Percentiles rank a stretch among this genome's conserved stretches.
Conservation (phyloP, 1,284 basidiomycete genomes). For the Mycosarcoma maydis region DNA sequence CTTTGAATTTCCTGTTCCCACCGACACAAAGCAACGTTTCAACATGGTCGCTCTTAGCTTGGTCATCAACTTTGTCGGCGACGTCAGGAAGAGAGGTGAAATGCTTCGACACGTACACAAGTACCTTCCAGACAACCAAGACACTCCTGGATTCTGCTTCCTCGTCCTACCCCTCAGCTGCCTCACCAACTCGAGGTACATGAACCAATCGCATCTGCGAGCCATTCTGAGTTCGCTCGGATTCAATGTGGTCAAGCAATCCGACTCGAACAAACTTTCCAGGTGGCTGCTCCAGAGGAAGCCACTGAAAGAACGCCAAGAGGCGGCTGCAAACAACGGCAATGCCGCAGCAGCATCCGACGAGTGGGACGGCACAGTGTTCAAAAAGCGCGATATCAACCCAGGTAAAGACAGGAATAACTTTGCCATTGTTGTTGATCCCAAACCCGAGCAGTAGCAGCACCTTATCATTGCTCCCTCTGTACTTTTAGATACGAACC, state of each 20-base stretch:
- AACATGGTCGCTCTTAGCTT: conserved; percentile 68
- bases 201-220: conserved; percentile 63
- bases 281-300: conserved; percentile 66
- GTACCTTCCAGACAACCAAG: conserved; percentile 36
- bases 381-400: conserved; percentile 64
- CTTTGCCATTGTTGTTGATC: conserved; percentile 63
- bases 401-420: conserved; percentile 67
- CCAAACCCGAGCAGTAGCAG: conserved; percentile 18
- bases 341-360: conserved; percentile 7
- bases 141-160: conserved; percentile 64
- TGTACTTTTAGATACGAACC: conserved; percentile 30
- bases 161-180: conserved; percentile 68
- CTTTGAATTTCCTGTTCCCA: conserved; percentile 65
- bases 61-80: conserved; percentile 69
- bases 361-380: conserved; percentile 64
- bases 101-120: conserved; percentile 62
- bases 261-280: conserved; percentile 67
- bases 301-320: conserved; percentile 6
- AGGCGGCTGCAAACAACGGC: conserved; percentile 9
- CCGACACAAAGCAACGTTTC: conserved; percentile 45
- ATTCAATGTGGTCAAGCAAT: conserved; percentile 64
- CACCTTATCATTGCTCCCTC: no score
- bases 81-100: conserved; percentile 63
- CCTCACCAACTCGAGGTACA: conserved; percentile 67
- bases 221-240: conserved; percentile 64